These are phyloP conservation scores for Fusarium torreyae DNA, from an alignment of 2,329 filamentous ascomycete species.

Conservation along the genomic window DNA sequence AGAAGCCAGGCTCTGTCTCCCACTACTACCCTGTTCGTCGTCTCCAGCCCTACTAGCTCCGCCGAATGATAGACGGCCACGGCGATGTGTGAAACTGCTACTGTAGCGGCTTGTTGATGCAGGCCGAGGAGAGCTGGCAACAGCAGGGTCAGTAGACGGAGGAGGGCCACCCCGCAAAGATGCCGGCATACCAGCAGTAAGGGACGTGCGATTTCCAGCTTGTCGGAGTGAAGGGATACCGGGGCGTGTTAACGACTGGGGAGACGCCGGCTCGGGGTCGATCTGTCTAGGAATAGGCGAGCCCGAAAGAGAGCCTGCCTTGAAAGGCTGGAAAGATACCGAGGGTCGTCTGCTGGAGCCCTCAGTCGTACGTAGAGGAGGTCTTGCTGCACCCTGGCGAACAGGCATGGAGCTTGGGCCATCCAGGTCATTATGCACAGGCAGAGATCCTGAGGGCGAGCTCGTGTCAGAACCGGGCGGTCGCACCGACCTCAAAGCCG, in stretches of 20 bases:
- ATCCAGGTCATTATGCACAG: conserved; percentile 61
- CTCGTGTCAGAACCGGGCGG: conserved; percentile 73
- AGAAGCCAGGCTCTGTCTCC: conserved; percentile 81
- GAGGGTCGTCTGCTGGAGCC: conserved; percentile 79
- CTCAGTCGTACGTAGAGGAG: conserved; percentile 64
- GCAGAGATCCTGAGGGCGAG: conserved; percentile 69
- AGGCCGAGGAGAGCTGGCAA: conserved; percentile 84
- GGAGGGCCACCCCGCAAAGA: conserved; percentile 78
- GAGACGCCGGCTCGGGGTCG: conserved; percentile 70
- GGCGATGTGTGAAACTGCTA: conserved; percentile 92
- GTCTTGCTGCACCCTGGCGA: conserved; percentile 52
- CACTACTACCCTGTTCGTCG: conserved; percentile 84
- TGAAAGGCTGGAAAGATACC: conserved; percentile 95
- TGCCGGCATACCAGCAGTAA: conserved; percentile 82
- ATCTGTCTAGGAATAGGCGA: conserved; percentile 75
- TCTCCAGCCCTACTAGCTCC: conserved; percentile 77
- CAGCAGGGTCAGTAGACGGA: conserved; percentile 74
- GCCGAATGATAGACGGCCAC: conserved; percentile 82
- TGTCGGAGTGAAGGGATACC: conserved; percentile 65
- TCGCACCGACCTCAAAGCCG: conserved; percentile 81
- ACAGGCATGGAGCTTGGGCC: conserved; percentile 70
- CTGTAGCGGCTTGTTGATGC: conserved; percentile 86
- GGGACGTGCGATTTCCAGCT: conserved; percentile 77
- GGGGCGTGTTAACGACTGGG: conserved; percentile 65
- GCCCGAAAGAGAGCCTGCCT: conserved; percentile 93